Conservation (phyloP, 768 basidiomycete genomes). For the Leucosporidium yakuticum region DNA sequence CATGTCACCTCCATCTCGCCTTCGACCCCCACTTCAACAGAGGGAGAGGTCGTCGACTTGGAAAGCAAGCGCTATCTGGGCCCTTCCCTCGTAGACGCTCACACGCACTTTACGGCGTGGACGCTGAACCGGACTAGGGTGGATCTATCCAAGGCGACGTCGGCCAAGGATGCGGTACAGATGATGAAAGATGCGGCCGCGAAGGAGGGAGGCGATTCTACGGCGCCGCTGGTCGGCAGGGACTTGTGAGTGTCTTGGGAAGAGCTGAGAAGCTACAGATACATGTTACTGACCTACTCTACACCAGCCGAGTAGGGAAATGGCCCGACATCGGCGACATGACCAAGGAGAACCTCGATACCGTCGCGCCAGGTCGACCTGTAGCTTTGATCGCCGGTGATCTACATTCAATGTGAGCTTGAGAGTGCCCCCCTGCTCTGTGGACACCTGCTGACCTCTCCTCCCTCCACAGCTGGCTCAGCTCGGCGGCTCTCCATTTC, state of each 20-base stretch:
- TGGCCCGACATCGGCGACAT: slow-evolving; percentile 34
- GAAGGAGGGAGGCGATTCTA: neutral
- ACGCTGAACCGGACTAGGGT: slow-evolving; percentile 5
- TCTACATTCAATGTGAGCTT: slow-evolving; percentile 29
- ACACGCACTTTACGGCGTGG: slow-evolving; percentile 22
- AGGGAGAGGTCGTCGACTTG: neutral
- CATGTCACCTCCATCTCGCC: neutral
- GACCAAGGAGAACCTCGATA: slow-evolving; percentile 18
- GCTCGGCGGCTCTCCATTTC: slow-evolving; percentile 22
- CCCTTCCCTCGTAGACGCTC: slow-evolving; percentile 14
- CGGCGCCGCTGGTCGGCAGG: slow-evolving; percentile 10
- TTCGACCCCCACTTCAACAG: neutral
- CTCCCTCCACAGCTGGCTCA: slow-evolving; percentile 15
- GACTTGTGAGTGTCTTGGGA: slow-evolving; percentile 12
- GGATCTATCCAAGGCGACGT: slow-evolving; percentile 21
- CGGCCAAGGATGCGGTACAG: slow-evolving; percentile 11
- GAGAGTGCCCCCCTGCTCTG: no score
- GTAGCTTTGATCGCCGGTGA: slow-evolving; percentile 34
- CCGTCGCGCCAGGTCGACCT: slow-evolving; percentile 20
- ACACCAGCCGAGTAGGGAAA: neutral
- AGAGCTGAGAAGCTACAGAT: no score
- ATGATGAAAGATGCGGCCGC: neutral
- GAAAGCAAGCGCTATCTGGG: slow-evolving; percentile 5
- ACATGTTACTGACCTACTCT: neutral
- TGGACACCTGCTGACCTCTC: no score